Evolutionary conservation across 148 eudicot species (phyloP).

Genomic region (Rhododendron mucronatum): DNA sequence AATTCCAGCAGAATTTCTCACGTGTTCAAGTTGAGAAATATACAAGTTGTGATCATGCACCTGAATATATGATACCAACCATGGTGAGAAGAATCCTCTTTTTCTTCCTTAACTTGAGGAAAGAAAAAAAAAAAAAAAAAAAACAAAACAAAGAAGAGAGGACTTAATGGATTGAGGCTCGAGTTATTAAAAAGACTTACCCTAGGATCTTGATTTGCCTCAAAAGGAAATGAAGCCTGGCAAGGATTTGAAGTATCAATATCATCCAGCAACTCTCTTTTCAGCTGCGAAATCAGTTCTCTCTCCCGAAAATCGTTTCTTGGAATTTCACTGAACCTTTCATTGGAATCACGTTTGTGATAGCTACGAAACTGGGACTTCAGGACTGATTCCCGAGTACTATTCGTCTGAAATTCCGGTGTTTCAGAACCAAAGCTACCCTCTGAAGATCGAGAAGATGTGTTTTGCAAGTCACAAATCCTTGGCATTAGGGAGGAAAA

Average conservation of each 20-base stretch:
- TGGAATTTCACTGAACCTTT: not conserved
- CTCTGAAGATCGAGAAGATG: not conserved
- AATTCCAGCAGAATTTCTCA: constrained; percentile 13
- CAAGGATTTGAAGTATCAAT: constrained; percentile 41
- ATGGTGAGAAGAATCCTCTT: not conserved
- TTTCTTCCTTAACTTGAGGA: not conserved
- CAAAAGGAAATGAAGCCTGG: constrained; percentile 29
- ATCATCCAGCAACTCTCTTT: constrained; percentile 54
- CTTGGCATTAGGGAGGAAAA: constrained; percentile 24
- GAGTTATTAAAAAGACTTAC: constrained; percentile 31
- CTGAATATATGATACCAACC: constrained; percentile 20
- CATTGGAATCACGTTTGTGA: not conserved
- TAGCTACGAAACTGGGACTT: not conserved
- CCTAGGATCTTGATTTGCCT: constrained; percentile 33
- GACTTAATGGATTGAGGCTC: not conserved
- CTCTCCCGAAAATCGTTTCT: constrained; percentile 30
- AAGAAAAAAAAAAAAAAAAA: not conserved
- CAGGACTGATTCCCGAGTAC: not conserved
- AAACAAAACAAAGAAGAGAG: not conserved
- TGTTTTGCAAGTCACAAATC: constrained; percentile 25
- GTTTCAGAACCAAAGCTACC: not conserved
- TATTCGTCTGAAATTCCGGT: not conserved
- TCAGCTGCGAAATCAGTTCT: constrained; percentile 52
- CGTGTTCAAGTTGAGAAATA: constrained; percentile 16
- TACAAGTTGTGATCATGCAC: constrained; percentile 14